phyloP scores from a whole-genome alignment of 1,284 basidiomycete species.

The Malassezia cuniculi region DNA sequence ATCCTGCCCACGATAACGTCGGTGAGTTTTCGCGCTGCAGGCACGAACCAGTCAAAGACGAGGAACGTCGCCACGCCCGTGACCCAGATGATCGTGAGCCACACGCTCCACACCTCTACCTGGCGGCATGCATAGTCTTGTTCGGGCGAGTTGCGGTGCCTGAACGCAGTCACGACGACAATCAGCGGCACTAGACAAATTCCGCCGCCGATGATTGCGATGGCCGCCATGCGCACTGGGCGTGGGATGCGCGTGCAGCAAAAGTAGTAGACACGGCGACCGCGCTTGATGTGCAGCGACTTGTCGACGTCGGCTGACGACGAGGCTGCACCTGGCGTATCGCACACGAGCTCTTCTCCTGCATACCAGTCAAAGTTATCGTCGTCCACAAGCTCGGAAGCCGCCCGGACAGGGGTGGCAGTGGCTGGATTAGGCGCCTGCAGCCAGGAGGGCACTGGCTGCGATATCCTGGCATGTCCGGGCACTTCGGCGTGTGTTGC shows the following conservation, averaged over 20 bases:
- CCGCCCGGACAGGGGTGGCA: too few species aligned
- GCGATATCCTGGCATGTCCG: too few species aligned
- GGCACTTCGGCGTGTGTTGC: too few species aligned
- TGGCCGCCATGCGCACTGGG: slow-evolving; percentile 31
- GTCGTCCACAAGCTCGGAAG: too few species aligned
- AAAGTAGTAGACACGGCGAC: slow-evolving; percentile 27
- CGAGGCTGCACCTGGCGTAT: too few species aligned
- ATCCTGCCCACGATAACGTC: slow-evolving; percentile 33
- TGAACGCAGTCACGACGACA: slow-evolving; percentile 24
- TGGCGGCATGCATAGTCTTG: slow-evolving; percentile 24
- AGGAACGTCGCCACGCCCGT: slow-evolving; percentile 33
- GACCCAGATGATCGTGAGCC: slow-evolving; percentile 41
- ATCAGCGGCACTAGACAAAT: slow-evolving; percentile 35
- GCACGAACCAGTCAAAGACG: slow-evolving; percentile 30
- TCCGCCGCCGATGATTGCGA: slow-evolving; percentile 29
- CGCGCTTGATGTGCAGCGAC: slow-evolving; percentile 20
- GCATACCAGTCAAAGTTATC: slow-evolving; percentile 43
- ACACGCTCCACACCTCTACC: slow-evolving; percentile 35
- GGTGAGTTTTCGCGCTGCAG: slow-evolving; percentile 21
- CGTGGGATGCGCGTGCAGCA: slow-evolving; percentile 32
- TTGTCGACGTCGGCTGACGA: slow-evolving; percentile 12
- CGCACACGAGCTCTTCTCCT: slow-evolving; percentile 21
- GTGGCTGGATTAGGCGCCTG: too few species aligned
- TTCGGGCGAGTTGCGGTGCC: background rate
- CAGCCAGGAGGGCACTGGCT: too few species aligned